phyloP scores from a whole-genome alignment of 139 green algal genomes.

The Picochlorum sp. region DNA sequence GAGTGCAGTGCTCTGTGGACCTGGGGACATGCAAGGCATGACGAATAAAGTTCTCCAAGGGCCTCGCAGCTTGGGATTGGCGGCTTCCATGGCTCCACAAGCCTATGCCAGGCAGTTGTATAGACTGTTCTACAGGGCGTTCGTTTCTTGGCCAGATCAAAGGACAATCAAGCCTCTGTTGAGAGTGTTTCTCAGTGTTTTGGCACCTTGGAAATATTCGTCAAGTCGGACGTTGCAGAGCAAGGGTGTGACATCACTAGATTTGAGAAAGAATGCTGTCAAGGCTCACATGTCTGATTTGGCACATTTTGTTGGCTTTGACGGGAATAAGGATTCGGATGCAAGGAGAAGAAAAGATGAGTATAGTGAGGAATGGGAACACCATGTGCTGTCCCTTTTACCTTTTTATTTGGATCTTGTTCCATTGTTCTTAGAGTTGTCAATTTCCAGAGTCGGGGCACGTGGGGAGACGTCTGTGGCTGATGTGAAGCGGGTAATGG shows the following conservation, averaged over 20 bases:
- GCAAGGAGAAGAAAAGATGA: not conserved
- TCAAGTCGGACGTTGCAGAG: too few species aligned
- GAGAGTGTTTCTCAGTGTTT: constrained; percentile 40
- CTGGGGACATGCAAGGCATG: not conserved
- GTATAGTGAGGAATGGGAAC: constrained; percentile 47
- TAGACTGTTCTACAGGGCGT: constrained; percentile 44
- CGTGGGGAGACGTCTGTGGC: constrained; percentile 14
- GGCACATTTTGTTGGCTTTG: constrained; percentile 15
- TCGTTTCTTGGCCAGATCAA: constrained; percentile 50
- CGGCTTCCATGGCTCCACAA: constrained; percentile 25
- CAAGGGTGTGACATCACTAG: not conserved
- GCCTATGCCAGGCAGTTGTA: constrained; percentile 50
- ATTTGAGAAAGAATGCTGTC: not conserved
- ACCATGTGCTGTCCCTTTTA: constrained; percentile 60
- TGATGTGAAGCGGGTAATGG: constrained; percentile 25
- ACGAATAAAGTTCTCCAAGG: not conserved
- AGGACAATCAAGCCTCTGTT: constrained; percentile 40
- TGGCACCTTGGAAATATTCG: constrained; percentile 45
- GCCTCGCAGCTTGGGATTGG: constrained; percentile 1
- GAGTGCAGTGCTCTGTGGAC: not conserved
- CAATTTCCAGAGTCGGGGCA: constrained; percentile 9
- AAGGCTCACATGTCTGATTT: constrained; percentile 19
- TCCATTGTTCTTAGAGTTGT: constrained; percentile 53
- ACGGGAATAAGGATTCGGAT: not conserved
- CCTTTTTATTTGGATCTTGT: constrained; percentile 69